These are phyloP conservation scores for Sporothrix brasiliensis DNA, from an alignment of 2,329 filamentous ascomycete species.

Conservation along the genomic window DNA sequence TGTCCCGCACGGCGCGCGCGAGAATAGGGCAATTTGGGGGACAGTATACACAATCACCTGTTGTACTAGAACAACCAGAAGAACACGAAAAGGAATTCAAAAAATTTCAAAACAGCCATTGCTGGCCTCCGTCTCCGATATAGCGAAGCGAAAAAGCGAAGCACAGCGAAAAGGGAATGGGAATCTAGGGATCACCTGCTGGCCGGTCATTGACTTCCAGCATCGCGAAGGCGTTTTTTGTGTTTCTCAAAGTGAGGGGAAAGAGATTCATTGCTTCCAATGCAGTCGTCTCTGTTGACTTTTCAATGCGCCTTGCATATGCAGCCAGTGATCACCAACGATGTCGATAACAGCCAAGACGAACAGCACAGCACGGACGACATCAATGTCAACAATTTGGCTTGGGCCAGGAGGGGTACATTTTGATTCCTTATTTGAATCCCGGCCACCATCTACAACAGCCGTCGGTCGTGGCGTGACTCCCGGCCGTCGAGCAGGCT, in stretches of 20 bases:
- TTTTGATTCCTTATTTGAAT: background rate
- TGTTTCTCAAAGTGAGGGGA: too few relatives aligned
- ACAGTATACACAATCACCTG: background rate
- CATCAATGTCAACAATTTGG: background rate
- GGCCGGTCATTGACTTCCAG: background rate
- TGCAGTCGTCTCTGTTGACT: slow-evolving; percentile 4
- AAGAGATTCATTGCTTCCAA: slow-evolving; percentile 18
- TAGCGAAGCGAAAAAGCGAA: background rate
- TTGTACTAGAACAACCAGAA: slow-evolving; percentile 23
- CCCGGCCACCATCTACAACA: slow-evolving; percentile 37
- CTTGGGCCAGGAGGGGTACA: background rate
- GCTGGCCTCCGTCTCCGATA: background rate
- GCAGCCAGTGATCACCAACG: background rate
- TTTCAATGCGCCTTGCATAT: background rate
- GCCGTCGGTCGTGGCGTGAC: slow-evolving; percentile 42
- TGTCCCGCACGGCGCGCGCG: slow-evolving; percentile 1
- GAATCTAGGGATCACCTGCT: slow-evolving; percentile 2
- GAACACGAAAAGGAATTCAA: slow-evolving; percentile 28
- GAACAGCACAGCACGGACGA: background rate
- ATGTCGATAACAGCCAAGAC: background rate
- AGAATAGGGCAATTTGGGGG: slow-evolving; percentile 17
- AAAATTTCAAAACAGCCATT: slow-evolving; percentile 21
- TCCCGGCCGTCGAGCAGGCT: slow-evolving; percentile 35
- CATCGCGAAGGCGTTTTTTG: slow-evolving; percentile 8
- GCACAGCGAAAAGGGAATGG: slow-evolving; percentile 9